phyloP scores from a whole-genome alignment of 2,329 filamentous ascomycete species.

The Lecanicillium sp. region DNA sequence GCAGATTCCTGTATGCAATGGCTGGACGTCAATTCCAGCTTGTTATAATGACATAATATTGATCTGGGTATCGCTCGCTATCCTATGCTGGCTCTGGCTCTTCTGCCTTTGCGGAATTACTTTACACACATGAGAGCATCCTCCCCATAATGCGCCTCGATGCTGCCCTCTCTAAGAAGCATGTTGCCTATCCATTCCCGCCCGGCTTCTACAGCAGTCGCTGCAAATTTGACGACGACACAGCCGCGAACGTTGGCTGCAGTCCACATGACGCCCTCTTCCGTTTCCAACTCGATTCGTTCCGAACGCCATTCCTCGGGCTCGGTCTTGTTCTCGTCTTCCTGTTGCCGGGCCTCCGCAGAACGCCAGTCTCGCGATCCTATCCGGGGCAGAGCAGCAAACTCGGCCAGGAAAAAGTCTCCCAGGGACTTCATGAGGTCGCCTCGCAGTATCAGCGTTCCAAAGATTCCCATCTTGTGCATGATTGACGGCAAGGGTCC shows the following conservation, averaged over 20 bases:
- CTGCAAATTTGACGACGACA: slow-evolving; percentile 86
- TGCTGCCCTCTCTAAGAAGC: slow-evolving; percentile 65
- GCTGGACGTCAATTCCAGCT: too few relatives aligned
- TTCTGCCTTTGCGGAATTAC: slow-evolving; percentile 20
- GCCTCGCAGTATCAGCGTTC: slow-evolving; percentile 77
- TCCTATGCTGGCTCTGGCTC: background rate
- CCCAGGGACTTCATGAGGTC: slow-evolving; percentile 58
- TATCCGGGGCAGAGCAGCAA: slow-evolving; percentile 69
- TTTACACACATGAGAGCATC: slow-evolving; percentile 70
- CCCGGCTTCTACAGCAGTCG: slow-evolving; percentile 71
- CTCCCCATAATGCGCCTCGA: slow-evolving; percentile 67
- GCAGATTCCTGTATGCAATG: too few relatives aligned
- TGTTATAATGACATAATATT: too few relatives aligned
- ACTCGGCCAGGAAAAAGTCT: slow-evolving; percentile 72
- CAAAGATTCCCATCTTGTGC: slow-evolving; percentile 69
- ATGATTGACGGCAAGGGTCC: slow-evolving; percentile 53
- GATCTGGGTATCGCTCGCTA: background rate
- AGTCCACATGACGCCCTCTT: slow-evolving; percentile 66
- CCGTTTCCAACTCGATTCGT: slow-evolving; percentile 51
- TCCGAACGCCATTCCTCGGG: slow-evolving; percentile 44
- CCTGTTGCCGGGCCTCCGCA: slow-evolving; percentile 37
- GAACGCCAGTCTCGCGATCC: slow-evolving; percentile 71
- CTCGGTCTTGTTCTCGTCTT: slow-evolving; percentile 27
- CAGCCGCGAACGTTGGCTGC: slow-evolving; percentile 74
- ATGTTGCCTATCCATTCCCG: slow-evolving; percentile 73